Evolutionary conservation across 2,329 filamentous ascomycete species (phyloP).

Genomic region (Trichoderma sp.): DNA sequence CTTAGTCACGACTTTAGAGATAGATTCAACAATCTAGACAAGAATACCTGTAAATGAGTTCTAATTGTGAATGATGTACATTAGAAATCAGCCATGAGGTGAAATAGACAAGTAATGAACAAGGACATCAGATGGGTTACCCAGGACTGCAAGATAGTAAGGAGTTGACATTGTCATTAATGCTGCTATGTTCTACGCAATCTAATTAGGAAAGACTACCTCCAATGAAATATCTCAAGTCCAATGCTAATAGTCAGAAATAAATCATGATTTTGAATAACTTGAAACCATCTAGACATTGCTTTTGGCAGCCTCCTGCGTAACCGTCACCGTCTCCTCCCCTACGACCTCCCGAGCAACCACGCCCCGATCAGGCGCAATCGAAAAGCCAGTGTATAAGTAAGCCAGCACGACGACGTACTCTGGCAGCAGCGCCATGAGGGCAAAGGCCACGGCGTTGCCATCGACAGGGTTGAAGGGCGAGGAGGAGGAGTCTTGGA

Average conservation of each 20-base stretch:
- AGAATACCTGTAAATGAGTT: constrained; percentile 5
- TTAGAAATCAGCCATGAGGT: not conserved
- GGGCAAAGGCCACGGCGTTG: constrained; percentile 27
- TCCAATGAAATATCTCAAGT: too few relatives aligned
- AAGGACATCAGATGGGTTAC: too few relatives aligned
- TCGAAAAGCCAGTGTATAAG: constrained; percentile 30
- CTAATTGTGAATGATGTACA: not conserved
- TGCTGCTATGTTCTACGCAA: too few relatives aligned
- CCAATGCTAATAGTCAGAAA: too few relatives aligned
- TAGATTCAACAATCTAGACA: constrained; percentile 21
- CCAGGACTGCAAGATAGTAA: too few relatives aligned
- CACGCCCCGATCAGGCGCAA: constrained; percentile 25
- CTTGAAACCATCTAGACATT: constrained; percentile 2
- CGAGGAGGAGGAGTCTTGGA: constrained; percentile 10
- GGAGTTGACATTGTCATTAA: too few relatives aligned
- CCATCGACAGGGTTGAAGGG: constrained; percentile 32
- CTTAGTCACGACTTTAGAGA: constrained; percentile 15
- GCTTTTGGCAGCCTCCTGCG: constrained; percentile 15
- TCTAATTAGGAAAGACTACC: too few relatives aligned
- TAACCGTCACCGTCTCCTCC: not conserved
- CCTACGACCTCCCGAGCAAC: not conserved
- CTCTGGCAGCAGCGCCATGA: constrained; percentile 31
- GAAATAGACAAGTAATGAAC: not conserved
- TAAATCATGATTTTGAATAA: too few relatives aligned
- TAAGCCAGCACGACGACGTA: constrained; percentile 30